Percentiles rank a stretch among this genome's conserved stretches.
phyloP scores from a whole-genome alignment of 106 monocot species.

The Allium fistulosum region DNA sequence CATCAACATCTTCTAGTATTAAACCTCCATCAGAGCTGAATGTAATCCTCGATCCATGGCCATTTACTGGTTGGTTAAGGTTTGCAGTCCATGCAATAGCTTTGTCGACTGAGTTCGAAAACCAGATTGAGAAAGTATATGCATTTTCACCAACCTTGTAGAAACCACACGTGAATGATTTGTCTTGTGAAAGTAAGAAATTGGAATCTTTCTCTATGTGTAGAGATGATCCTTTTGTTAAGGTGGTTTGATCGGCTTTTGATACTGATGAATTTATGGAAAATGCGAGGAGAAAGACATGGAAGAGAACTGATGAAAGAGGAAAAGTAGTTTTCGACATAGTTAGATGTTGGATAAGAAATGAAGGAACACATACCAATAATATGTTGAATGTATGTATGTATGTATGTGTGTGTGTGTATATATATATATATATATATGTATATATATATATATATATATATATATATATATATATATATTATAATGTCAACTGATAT shows the following conservation, averaged over 20 bases:
- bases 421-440: no score
- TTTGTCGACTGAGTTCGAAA: constrained; percentile 17
- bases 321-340: not conserved
- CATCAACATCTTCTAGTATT: constrained; percentile 18
- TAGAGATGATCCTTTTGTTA: constrained; percentile 20
- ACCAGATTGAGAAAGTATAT: constrained; percentile 41
- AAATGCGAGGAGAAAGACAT: not conserved
- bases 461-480: no score
- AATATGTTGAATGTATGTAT: no score
- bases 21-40: constrained; percentile 11
- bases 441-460: no score
- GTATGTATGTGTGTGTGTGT: no score
- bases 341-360: no score
- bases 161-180: constrained; percentile 35
- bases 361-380: no score
- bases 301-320: not conserved
- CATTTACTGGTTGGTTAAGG: constrained; percentile 40
- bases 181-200: constrained; percentile 16
- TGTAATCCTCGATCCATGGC: constrained; percentile 14
- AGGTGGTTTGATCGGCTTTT: not conserved
- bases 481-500: no score
- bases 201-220: constrained; percentile 11
- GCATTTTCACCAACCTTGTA: constrained; percentile 31
- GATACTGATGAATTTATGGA: not conserved
- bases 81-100: constrained; percentile 41